Base-by-base conservation (phyloP, 768 basidiomycete genomes). In the Cystofilobasidium bisporidii region DNA sequence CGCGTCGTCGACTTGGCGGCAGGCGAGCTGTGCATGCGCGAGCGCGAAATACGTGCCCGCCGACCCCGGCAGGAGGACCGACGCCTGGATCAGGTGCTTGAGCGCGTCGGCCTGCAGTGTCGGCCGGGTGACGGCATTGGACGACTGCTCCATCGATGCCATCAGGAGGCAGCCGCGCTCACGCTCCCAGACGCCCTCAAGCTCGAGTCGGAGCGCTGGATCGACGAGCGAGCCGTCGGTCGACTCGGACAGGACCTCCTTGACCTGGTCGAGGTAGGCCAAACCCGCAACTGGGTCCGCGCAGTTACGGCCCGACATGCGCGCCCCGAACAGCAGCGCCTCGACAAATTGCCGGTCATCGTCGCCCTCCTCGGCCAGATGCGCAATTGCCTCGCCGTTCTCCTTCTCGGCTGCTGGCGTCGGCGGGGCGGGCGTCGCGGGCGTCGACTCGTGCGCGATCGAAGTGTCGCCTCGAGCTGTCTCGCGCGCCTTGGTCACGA, bases 401-500 rank as follows among this genome's bases (percentile, higher is more conserved):
- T 61, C 55, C 14, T 61, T 26, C 18, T 61, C 69, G 32, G 66
- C 43, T 12, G 33, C 65, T n/a, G 24, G 48, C 57, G 26, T 47
- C 14, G 22, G 53, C 2, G 36, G 63, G 20, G 38, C 48, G 32
- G 24, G 63, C 8, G 36, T 38, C 26, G 28, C 2, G 70, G 72
- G n/a, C 71, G 71, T 33, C 74, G 71, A 15, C 64, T 75, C 73
- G 43, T 77, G 72, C 58, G 77, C 75, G 36, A 79, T 69, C 6
- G 71, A 71, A 12, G 71, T 69, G 61, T 77, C 79, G 2, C 71
- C 75, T 66, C 70, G 74, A 53, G 73, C 77, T 18, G 88, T 84
- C 73, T 91, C 82, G 65, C 85, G 83, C 14, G 89, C 86, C 75
- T 96, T 96, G 47, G 85, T 81, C 12, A 92, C 88, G 20, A 93